Conservation (phyloP, 2,329 filamentous ascomycete species). For the Aspergillus floridensis region DNA sequence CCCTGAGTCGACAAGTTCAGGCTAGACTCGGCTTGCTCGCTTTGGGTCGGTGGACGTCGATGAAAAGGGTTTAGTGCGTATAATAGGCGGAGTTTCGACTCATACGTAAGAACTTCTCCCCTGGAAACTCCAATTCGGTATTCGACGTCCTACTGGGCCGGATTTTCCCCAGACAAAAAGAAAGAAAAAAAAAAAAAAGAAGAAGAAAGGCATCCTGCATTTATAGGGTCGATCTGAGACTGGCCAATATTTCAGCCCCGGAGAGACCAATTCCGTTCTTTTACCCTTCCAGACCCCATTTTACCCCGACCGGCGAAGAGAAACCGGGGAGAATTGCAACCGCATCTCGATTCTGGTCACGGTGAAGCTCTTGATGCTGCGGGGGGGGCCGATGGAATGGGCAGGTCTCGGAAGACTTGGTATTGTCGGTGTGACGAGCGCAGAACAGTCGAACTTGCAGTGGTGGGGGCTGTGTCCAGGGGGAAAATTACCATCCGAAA, state of each 20-base stretch:
- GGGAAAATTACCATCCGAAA: conserved; percentile 11
- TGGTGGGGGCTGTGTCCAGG: conserved; percentile 9
- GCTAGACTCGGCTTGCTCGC: not conserved
- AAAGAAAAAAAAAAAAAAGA: not conserved
- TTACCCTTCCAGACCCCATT: not conserved
- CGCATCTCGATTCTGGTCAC: conserved; percentile 24
- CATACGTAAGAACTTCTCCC: not conserved
- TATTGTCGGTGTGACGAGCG: conserved; percentile 6
- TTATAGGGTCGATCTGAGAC: conserved; percentile 18
- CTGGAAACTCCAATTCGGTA: not conserved
- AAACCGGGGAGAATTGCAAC: conserved; percentile 20
- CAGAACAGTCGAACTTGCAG: conserved; percentile 11
- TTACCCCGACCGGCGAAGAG: conserved; percentile 18
- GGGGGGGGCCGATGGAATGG: conserved; percentile 15
- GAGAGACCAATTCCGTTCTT: conserved; percentile 6
- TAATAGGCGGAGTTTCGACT: not conserved
- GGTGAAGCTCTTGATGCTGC: conserved; percentile 31
- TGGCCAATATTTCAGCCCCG: conserved; percentile 23
- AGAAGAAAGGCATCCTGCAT: conserved; percentile 6
- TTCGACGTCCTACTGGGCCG: no score
- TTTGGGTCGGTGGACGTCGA: not conserved
- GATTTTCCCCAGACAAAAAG: not conserved
- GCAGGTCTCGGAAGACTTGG: not conserved
- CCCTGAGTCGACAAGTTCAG: not conserved
- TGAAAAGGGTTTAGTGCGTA: not conserved